Percentiles rank a stretch among this genome's conserved stretches.
Conservation (phyloP, 345 rosid genomes). For the Rhizophora apiculata region DNA sequence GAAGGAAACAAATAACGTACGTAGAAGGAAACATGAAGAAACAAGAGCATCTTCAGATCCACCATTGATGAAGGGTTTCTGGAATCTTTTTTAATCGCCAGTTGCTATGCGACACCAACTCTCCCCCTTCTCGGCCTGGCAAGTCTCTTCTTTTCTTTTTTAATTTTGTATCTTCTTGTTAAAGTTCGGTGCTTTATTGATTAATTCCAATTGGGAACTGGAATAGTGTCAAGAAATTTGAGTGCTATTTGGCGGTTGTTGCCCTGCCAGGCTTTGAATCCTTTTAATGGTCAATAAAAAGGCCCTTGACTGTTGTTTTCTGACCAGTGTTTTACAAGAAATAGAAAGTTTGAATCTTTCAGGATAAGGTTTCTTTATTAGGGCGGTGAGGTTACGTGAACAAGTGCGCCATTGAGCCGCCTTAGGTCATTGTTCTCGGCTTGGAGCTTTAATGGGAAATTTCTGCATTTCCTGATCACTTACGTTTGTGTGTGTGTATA, state of each 20-base stretch:
- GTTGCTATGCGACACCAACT: no score
- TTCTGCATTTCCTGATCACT: not conserved
- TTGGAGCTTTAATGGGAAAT: not conserved
- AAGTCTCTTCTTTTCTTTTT: no score
- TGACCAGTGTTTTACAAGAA: not conserved
- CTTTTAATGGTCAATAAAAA: not conserved
- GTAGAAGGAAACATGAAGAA: no score
- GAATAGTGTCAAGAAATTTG: no score
- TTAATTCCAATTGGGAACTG: no score
- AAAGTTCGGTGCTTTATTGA: no score
- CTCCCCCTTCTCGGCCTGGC: no score
- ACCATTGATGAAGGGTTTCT: no score
- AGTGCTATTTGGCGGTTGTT: not conserved
- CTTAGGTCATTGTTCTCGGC: not conserved
- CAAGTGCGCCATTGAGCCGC: not conserved
- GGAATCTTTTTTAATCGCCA: no score
- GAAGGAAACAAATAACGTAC: no score
- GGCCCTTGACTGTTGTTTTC: not conserved
- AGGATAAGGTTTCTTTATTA: not conserved
- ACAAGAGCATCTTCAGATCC: no score
- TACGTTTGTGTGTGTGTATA: not conserved
- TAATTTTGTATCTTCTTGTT: no score
- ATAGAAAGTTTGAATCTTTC: not conserved
- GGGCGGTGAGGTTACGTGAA: slow-evolving; percentile 18
- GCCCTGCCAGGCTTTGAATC: not conserved